Base-by-base conservation (phyloP, 805 yeast genomes). In the Myxozyma lipomycoides region DNA sequence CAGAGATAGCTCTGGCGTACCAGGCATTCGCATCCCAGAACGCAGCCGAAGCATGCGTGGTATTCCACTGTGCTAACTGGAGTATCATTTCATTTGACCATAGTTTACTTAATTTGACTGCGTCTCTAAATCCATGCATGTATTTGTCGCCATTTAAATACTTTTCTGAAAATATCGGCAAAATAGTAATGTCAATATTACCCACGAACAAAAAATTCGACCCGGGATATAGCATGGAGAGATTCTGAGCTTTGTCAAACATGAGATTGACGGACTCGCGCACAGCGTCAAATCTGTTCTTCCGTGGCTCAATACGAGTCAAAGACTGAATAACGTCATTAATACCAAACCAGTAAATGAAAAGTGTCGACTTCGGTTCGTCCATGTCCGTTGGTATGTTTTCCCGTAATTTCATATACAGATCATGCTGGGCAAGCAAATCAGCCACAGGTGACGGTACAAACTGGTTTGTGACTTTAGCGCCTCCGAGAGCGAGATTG, bases 401-500 rank as follows among this genome's bases (percentile, higher is more conserved):
- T n/a, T n/a, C 17, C 32, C 35, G 19, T 34, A 22, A 18, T n/a
- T 35, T 46, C 12, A 40, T 21, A 36, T 40, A 53, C 15, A 15
- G 15, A 17, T 18, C 23, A 18, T 30, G 32, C 38, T 55, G 59
- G 17, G 15, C 40, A 10, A 12, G 19, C 34, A 55, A 37, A 36
- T 53, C 56, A 22, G 59, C 54, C 12, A 55, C 52, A 3, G 53
- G 48, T n/a, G 59, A 55, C 12, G 34, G 26, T 17, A 52, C 53
- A 10, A 5, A 10, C 10, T 43, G n/a, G 40, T 52, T 55, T 22
- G 52, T 45, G 37, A 45, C 46, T 28, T 55, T 55, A 5, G 59
- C 57, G 4, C 59, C 59, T 17, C 59, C 59, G 39, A 26, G 40
- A 9, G 59, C 59, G 2, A 55, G 43, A 28, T 55, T 52, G 45